Conservation (phyloP, 129 eudicot species). For the Apium graveolens region DNA sequence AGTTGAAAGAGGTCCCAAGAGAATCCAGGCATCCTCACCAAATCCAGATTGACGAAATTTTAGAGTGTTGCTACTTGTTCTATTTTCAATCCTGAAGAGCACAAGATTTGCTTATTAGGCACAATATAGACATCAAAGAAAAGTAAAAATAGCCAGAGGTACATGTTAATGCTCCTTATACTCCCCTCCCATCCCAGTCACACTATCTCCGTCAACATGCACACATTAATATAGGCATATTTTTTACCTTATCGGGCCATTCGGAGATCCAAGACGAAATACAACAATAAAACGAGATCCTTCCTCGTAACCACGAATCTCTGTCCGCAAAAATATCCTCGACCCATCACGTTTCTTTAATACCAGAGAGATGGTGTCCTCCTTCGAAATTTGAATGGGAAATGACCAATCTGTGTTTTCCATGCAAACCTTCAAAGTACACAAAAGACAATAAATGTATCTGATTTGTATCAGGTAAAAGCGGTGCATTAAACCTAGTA, state of each 20-base stretch:
- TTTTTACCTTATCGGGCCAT: slow-evolving; percentile 82
- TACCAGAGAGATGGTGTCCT: slow-evolving; percentile 67
- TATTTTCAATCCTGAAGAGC: slow-evolving; percentile 71
- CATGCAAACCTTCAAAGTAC: slow-evolving; percentile 49
- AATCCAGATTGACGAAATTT: slow-evolving; percentile 79
- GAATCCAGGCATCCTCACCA: slow-evolving; percentile 55
- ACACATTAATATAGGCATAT: not conserved
- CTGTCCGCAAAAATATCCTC: slow-evolving; percentile 47
- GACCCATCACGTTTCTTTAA: slow-evolving; percentile 50
- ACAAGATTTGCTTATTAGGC: slow-evolving; percentile 6
- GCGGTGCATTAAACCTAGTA: not conserved
- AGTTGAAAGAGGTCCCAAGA: slow-evolving; percentile 60
- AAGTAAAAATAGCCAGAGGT: not conserved
- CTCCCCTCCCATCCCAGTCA: not conserved
- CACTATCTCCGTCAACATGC: slow-evolving; percentile 4
- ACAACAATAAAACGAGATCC: slow-evolving; percentile 92
- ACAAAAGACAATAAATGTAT: not conserved
- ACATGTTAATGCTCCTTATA: not conserved
- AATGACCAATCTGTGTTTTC: slow-evolving; percentile 82
- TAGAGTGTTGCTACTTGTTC: slow-evolving; percentile 50
- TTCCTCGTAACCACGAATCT: slow-evolving; percentile 95
- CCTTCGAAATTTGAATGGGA: slow-evolving; percentile 73
- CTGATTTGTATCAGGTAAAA: not conserved
- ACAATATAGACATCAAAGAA: slow-evolving; percentile 6
- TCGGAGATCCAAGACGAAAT: slow-evolving; percentile 62